A percentile compares a stretch with the other conserved stretches of the same genome.
Conservation (phyloP, 1,284 basidiomycete genomes). For the Uromyces viciae-fabae region DNA sequence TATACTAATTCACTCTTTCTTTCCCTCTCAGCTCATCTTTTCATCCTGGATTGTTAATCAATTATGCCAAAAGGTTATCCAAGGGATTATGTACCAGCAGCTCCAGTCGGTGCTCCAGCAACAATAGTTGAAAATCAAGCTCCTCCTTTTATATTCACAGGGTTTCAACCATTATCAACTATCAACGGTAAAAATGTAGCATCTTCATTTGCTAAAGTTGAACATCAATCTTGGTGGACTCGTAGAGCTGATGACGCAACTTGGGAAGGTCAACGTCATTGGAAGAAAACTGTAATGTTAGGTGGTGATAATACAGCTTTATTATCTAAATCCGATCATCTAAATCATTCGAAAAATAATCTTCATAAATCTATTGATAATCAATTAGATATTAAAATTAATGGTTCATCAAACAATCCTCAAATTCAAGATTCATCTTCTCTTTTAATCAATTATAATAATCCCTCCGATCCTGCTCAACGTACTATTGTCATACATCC, state of each 20-base stretch:
- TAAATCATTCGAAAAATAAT: background rate
- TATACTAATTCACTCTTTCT: too few species aligned
- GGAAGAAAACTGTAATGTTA: constrained; percentile 45
- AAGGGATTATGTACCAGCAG: constrained; percentile 2
- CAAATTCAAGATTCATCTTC: background rate
- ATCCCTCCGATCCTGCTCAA: constrained; percentile 36
- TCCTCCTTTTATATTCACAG: constrained; percentile 28
- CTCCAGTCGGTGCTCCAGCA: constrained; percentile 7
- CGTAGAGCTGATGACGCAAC: constrained; percentile 34
- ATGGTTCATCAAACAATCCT: background rate
- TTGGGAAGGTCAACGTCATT: constrained; percentile 43
- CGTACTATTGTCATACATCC: constrained; percentile 79
- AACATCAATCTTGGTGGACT: constrained; percentile 46
- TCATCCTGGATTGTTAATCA: too few species aligned
- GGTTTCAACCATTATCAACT: constrained; percentile 39
- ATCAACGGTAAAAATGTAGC: constrained; percentile 46
- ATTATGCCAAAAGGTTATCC: constrained; percentile 28
- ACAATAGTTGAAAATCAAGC: background rate
- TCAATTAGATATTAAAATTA: background rate
- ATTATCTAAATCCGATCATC: background rate
- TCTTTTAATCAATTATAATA: background rate
- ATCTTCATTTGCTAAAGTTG: constrained; percentile 44
- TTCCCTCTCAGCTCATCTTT: too few species aligned
- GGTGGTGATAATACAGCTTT: constrained; percentile 29
- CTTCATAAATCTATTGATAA: background rate